These are phyloP conservation scores for Ogataea nakhonphanomensis DNA, from an alignment of 805 yeast genomes.

Conservation along the genomic window DNA sequence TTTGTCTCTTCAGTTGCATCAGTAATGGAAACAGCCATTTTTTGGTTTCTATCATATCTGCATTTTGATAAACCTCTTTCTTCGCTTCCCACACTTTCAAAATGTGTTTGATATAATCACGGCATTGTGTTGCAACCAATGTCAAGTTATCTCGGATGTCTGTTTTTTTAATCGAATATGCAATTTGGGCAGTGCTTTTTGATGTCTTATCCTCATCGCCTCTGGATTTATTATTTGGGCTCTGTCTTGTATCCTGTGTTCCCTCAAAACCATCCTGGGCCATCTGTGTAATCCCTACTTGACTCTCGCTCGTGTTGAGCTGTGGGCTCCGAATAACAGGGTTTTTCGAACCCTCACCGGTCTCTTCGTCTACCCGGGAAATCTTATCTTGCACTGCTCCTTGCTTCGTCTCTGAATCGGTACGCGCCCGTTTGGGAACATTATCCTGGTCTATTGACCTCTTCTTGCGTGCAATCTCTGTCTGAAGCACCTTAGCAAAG, in stretches of 20 bases:
- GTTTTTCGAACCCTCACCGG: no score
- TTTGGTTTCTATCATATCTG: constrained; percentile 43
- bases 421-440: constrained; percentile 5
- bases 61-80: constrained; percentile 16
- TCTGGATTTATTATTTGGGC: constrained; percentile 3
- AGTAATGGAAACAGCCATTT: constrained; percentile 48
- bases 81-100: constrained; percentile 37
- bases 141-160: constrained; percentile 34
- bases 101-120: constrained; percentile 46
- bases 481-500: constrained; percentile 41
- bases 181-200: neutral
- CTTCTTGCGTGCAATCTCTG: constrained; percentile 46
- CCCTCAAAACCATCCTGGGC: no score
- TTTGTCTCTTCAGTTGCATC: constrained; percentile 46
- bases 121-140: constrained; percentile 38
- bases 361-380: no score
- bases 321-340: neutral
- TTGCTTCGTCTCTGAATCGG: neutral
- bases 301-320: no score
- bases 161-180: constrained; percentile 19
- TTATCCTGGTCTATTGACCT: constrained; percentile 1
- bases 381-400: neutral
- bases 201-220: neutral
- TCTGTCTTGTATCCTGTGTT: no score
- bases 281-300: no score